Base-by-base conservation (phyloP, 2,329 filamentous ascomycete genomes). In the Falciphora oryzae region DNA sequence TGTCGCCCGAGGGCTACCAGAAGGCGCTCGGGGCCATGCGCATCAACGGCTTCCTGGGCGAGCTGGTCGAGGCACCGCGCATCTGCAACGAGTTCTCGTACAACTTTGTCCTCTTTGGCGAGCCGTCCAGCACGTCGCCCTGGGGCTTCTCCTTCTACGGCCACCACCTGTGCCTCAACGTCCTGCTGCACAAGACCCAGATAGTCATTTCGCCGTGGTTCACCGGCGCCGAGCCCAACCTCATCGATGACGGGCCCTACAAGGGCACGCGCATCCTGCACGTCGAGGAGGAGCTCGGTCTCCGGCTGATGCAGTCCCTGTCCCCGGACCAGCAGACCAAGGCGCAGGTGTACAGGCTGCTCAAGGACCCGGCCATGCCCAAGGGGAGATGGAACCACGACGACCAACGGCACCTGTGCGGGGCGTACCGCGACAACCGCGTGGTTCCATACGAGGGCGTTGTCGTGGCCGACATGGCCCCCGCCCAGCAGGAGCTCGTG, bases 91-190 rank as follows among this genome's bases (percentile, higher is more conserved):
- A 91, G 73, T 85, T 83, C 76, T 90, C 87, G 1, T 93, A 93
- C 80, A 92, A 92, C 75, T 89, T 92, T 66, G 84, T 86, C 50
- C 77, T 92, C 1, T 92, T 92, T 71, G 89, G 89, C 14, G 74
- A 75, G 13, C 88, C 88, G 0, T 87, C 85, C 0, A 72, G 76
- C 0, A 77, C 78, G 0, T 69, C 75, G 2, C 86, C 89, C 0
- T 93, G 90, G 90, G 90, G 89, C 0, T 90, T 85, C 75, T 84
- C 85, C 0, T 86, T 92, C 70, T 94, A 92, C 75, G 91, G 91
- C 8, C 91, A 94, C 73, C 91, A 94, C 69, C 80, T 94, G 2
- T 92, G 89, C 69, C 80, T 93, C 2, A 88, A 87, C 70, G 81
- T 90, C 28, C 89, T 93, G 71, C 80, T 93, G 64, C 83, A 87